Evolutionary conservation across 73 alveolate species (phyloP).

Genomic region (Tetrahymena elliotti): DNA sequence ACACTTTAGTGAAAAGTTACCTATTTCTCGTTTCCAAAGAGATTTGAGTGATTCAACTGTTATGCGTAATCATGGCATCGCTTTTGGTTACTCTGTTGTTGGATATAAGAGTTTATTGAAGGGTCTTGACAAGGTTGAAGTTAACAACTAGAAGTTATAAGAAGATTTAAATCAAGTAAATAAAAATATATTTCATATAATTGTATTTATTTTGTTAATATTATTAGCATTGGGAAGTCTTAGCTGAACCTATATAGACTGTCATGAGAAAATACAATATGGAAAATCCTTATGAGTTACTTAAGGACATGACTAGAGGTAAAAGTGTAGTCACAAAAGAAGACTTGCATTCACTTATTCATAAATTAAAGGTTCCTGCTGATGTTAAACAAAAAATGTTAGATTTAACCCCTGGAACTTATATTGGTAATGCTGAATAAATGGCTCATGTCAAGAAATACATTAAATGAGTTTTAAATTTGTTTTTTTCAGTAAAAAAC

Average conservation of each 20-base stretch:
- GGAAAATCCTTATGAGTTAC: constrained; percentile 71
- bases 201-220: not conserved
- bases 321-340: constrained; percentile 45
- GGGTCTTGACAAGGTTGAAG: constrained; percentile 69
- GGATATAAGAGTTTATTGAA: constrained; percentile 57
- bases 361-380: constrained; percentile 42
- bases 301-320: constrained; percentile 85
- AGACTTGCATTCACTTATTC: constrained; percentile 38
- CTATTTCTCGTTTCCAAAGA: constrained; percentile 78
- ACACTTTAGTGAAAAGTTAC: constrained; percentile 69
- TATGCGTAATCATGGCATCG: constrained; percentile 78
- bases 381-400: constrained; percentile 41
- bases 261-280: constrained; percentile 74
- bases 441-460: constrained; percentile 41
- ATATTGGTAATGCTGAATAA: constrained; percentile 69
- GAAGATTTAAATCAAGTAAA: constrained; percentile 51
- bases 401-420: constrained; percentile 57
- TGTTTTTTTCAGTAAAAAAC: no score
- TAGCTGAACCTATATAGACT: constrained; percentile 84
- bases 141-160: constrained; percentile 51
- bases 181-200: not conserved
- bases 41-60: constrained; percentile 90
- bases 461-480: not conserved
- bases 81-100: constrained; percentile 59
- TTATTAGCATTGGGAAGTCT: constrained; percentile 66